Conservation (phyloP, 2,329 filamentous ascomycete genomes). For the Aspergillus tubingensis region DNA sequence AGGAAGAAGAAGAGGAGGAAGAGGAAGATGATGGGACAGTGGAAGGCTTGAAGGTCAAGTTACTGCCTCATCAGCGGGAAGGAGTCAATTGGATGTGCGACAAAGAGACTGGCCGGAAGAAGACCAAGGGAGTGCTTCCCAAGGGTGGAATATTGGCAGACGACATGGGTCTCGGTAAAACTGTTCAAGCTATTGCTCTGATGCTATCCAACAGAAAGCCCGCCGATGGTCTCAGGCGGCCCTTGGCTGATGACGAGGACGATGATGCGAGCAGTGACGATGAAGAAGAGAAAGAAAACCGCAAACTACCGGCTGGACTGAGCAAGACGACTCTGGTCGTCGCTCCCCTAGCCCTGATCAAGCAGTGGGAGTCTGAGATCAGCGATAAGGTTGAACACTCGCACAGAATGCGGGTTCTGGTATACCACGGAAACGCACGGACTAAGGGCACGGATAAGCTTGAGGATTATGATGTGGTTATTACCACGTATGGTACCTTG, state of each 20-base stretch:
- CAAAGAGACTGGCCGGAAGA: slow-evolving; percentile 82
- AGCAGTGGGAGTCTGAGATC: slow-evolving; percentile 96
- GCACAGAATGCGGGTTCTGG: slow-evolving; percentile 74
- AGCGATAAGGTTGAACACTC: slow-evolving; percentile 72
- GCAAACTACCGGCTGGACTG: slow-evolving; percentile 68
- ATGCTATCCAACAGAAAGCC: slow-evolving; percentile 81
- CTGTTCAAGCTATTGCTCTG: slow-evolving; percentile 86
- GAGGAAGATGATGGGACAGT: slow-evolving; percentile 65
- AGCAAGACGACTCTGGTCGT: slow-evolving; percentile 86
- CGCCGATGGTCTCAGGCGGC: slow-evolving; percentile 40
- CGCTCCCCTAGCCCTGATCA: slow-evolving; percentile 88
- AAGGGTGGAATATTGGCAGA: slow-evolving; percentile 95
- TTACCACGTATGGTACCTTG: slow-evolving; percentile 94
- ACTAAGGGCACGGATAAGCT: slow-evolving; percentile 77
- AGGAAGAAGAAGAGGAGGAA: slow-evolving; percentile 49
- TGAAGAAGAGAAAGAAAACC: slow-evolving; percentile 48
- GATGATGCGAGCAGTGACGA: slow-evolving; percentile 43
- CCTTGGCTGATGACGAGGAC: slow-evolving; percentile 54
- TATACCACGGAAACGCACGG: slow-evolving; percentile 86
- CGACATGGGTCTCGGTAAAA: slow-evolving; percentile 95
- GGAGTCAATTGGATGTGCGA: slow-evolving; percentile 94
- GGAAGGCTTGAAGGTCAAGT: slow-evolving; percentile 80
- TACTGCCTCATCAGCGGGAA: slow-evolving; percentile 91
- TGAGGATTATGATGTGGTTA: slow-evolving; percentile 86
- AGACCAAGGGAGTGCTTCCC: slow-evolving; percentile 74